These are phyloP conservation scores for Catharanthus roseus DNA, from an alignment of 257 asterid species.

Conservation along the genomic window DNA sequence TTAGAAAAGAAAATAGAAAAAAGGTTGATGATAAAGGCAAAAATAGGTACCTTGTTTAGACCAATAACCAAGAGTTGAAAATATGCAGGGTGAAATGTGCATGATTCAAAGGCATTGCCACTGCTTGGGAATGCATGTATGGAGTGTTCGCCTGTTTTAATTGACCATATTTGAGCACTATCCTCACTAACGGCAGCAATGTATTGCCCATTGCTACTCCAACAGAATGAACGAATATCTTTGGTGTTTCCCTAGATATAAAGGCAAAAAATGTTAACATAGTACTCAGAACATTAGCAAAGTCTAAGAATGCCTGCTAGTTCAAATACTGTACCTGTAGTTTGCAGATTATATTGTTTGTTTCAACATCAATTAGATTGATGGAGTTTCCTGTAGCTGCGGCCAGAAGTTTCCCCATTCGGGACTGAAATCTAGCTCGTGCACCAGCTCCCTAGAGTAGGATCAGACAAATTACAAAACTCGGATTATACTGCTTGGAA, in stretches of 20 bases:
- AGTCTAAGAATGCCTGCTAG: not conserved
- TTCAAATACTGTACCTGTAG: slow-evolving; percentile 29
- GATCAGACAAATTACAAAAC: slow-evolving; percentile 11
- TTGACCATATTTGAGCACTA: slow-evolving; percentile 42
- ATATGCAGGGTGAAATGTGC: slow-evolving; percentile 43
- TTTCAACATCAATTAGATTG: slow-evolving; percentile 38
- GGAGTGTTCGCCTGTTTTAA: slow-evolving; percentile 19
- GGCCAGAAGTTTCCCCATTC: slow-evolving; percentile 33
- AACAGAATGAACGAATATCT: slow-evolving; percentile 37
- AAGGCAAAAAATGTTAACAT: not conserved
- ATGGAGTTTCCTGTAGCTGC: slow-evolving; percentile 34
- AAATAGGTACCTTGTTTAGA: slow-evolving; percentile 31
- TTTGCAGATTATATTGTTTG: slow-evolving; percentile 18
- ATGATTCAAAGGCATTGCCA: slow-evolving; percentile 32
- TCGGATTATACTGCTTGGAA: not conserved
- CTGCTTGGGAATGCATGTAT: slow-evolving; percentile 23
- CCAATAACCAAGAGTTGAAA: slow-evolving; percentile 37
- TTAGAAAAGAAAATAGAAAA: not conserved
- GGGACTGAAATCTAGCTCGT: slow-evolving; percentile 47
- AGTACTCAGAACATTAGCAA: not conserved
- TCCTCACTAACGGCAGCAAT: slow-evolving; percentile 44
- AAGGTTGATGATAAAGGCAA: not conserved
- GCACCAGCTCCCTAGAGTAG: slow-evolving; percentile 40
- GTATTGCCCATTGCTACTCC: slow-evolving; percentile 35
- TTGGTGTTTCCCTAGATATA: slow-evolving; percentile 34